Evolutionary conservation across 352 stramenopile species (phyloP).

Genomic region (Plasmopara viticola): DNA sequence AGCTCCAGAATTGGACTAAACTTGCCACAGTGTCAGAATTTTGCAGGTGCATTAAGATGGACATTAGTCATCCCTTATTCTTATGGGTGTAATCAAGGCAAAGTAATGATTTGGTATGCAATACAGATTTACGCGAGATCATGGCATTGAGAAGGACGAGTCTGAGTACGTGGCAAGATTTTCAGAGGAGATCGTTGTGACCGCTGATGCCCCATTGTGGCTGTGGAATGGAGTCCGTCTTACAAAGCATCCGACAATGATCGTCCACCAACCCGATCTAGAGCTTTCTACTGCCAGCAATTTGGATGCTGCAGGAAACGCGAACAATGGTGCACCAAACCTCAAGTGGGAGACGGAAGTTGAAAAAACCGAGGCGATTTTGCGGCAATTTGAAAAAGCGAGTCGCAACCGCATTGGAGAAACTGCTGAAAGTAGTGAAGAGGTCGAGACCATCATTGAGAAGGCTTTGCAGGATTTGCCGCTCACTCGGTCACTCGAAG

Average conservation of each 20-base stretch:
- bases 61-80: neutral
- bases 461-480: conserved; percentile 60
- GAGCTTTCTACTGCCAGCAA: conserved; percentile 31
- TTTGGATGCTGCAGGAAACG: conserved; percentile 29
- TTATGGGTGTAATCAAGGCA: no score
- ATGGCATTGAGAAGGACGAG: conserved; percentile 84
- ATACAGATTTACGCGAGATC: conserved; percentile 71
- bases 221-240: conserved; percentile 82
- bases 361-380: conserved; percentile 75
- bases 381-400: conserved; percentile 74
- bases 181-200: conserved; percentile 79
- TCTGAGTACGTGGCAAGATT: conserved; percentile 78
- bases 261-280: conserved; percentile 73
- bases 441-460: conserved; percentile 53
- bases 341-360: conserved; percentile 75
- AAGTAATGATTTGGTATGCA: conserved; percentile 2
- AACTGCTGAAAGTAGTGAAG: conserved; percentile 40
- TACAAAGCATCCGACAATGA: conserved; percentile 83
- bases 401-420: conserved; percentile 62
- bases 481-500: conserved; percentile 71
- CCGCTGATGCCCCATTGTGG: conserved; percentile 65
- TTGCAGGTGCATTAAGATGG: conserved; percentile 32
- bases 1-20: conserved; percentile 87
- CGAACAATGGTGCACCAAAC: conserved; percentile 31
- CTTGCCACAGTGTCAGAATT: conserved; percentile 78